phyloP scores from a whole-genome alignment of 495 filamentous ascomycete species.

The Xylaria scruposa region DNA sequence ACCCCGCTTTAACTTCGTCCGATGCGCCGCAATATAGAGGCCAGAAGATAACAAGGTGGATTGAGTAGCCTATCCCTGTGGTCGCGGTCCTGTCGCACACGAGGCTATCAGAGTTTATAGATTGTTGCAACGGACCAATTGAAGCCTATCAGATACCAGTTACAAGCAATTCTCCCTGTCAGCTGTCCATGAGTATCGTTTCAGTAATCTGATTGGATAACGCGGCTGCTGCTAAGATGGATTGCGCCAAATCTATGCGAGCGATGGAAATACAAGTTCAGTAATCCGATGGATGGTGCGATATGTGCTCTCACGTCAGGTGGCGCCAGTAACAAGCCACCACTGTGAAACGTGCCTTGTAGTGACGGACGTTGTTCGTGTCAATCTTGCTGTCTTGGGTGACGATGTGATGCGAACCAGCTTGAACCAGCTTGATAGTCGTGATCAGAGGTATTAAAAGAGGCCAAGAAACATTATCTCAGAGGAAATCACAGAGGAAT shows the following conservation, averaged over 20 bases:
- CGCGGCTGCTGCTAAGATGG: neutral
- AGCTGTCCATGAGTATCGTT: neutral
- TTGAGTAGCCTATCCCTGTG: neutral
- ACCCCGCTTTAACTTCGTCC: neutral
- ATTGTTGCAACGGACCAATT: neutral
- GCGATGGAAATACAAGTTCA: neutral
- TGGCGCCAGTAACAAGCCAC: conserved; percentile 1
- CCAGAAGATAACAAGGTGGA: neutral
- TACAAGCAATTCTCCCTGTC: neutral
- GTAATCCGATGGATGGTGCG: neutral
- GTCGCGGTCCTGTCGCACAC: neutral
- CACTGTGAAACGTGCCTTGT: neutral
- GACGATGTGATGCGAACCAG: neutral
- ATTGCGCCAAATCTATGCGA: neutral
- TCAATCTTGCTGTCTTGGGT: conserved; percentile 3
- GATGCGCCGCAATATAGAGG: neutral
- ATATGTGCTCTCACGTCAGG: neutral
- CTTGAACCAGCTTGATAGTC: neutral
- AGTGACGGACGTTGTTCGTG: neutral
- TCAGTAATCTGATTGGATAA: neutral
- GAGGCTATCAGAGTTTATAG: neutral
- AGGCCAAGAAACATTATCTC: neutral
- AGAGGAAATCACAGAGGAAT: neutral
- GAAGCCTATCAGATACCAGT: neutral
- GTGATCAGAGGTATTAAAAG: neutral